Conservation (phyloP, 2,329 filamentous ascomycete genomes). For the Ophiosphaerella narmari region DNA sequence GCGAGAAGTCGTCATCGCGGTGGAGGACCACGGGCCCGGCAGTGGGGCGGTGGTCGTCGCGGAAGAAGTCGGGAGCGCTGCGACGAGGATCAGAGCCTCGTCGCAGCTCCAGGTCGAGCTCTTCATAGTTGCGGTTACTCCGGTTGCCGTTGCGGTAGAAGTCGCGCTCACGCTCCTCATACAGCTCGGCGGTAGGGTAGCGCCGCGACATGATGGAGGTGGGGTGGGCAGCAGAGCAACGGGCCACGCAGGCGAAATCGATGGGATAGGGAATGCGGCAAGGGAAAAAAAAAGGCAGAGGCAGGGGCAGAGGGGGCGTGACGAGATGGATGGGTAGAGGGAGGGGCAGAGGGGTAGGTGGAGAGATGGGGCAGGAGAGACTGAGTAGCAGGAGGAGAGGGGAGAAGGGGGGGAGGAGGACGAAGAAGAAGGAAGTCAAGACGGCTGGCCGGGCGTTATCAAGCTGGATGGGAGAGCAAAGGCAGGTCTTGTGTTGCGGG, state of each 20-base stretch:
- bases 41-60: conserved; percentile 53
- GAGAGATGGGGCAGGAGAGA: conserved; percentile 3
- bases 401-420: conserved; percentile 8
- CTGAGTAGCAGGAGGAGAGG: neutral
- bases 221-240: neutral
- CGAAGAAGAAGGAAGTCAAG: neutral
- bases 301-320: neutral
- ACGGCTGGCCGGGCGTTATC: conserved; percentile 5
- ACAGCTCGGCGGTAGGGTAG: conserved; percentile 53
- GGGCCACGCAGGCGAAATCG: no score
- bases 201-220: conserved; percentile 45
- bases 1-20: conserved; percentile 47
- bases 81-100: conserved; percentile 45
- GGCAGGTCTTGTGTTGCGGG: conserved; percentile 7
- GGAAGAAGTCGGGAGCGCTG: conserved; percentile 55
- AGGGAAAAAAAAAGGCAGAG: no score
- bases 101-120: conserved; percentile 56
- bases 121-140: conserved; percentile 53
- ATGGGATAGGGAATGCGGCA: no score
- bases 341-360: conserved; percentile 7
- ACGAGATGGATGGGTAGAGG: conserved; percentile 15
- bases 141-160: conserved; percentile 51
- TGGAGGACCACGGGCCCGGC: conserved; percentile 54
- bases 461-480: conserved; percentile 1
- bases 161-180: conserved; percentile 56